These are phyloP conservation scores for Russula foetens DNA, from an alignment of 768 basidiomycete genomes.

Conservation along the genomic window DNA sequence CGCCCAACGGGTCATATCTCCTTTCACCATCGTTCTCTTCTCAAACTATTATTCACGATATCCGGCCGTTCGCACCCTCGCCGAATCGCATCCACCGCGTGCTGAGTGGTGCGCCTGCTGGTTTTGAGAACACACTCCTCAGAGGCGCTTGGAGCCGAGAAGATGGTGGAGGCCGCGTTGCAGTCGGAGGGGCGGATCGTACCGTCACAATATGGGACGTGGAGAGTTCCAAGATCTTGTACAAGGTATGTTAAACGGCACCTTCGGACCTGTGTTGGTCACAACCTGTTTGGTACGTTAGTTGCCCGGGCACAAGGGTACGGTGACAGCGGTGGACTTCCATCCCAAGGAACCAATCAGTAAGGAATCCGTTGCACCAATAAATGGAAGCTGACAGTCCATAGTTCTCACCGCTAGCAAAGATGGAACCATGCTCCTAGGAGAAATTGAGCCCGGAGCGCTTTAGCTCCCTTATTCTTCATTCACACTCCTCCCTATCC, in stretches of 20 bases:
- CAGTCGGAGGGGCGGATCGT: constrained; percentile 85
- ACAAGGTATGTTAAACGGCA: constrained; percentile 53
- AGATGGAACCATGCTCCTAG: constrained; percentile 86
- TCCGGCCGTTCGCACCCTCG: constrained; percentile 87
- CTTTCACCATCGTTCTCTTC: constrained; percentile 90
- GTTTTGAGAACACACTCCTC: constrained; percentile 86
- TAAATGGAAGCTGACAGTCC: background rate
- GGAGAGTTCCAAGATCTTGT: constrained; percentile 63
- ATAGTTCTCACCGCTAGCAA: constrained; percentile 88
- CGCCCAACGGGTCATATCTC: constrained; percentile 80
- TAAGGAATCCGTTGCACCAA: constrained; percentile 34
- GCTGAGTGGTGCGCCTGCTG: constrained; percentile 80
- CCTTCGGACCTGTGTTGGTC: background rate
- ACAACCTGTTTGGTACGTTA: constrained; percentile 23
- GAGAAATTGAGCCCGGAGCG: constrained; percentile 70
- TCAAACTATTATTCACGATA: constrained; percentile 81
- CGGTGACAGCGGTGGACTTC: constrained; percentile 92
- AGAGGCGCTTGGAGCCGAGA: constrained; percentile 83
- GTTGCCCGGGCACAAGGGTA: constrained; percentile 96
- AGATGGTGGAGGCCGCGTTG: constrained; percentile 72
- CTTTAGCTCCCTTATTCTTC: constrained; percentile 5
- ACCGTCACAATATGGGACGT: constrained; percentile 86
- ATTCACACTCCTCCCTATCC: constrained; percentile 3
- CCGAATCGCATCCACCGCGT: constrained; percentile 75
- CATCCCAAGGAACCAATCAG: constrained; percentile 94